Conservation (phyloP, 768 basidiomycete species). For the Lactarius sp. region DNA sequence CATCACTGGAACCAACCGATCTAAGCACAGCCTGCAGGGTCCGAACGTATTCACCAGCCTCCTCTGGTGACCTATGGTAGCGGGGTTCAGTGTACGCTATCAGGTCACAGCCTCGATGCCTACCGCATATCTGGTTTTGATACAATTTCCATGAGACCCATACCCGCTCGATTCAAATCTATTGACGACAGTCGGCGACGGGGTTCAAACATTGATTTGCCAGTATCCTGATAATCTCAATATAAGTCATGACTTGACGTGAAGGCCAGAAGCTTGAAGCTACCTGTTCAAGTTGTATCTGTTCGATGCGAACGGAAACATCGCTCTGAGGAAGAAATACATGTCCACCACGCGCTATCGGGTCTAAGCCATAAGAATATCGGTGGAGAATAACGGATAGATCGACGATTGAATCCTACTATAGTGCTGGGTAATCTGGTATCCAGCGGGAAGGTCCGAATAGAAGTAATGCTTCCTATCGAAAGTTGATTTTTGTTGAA, state of each 20-base stretch:
- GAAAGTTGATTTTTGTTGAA: slow-evolving; percentile 74
- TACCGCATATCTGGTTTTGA: slow-evolving; percentile 85
- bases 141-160: slow-evolving; percentile 91
- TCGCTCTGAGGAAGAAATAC: slow-evolving; percentile 42
- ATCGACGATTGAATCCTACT: slow-evolving; percentile 5
- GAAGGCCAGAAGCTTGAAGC: slow-evolving; percentile 2
- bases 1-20: slow-evolving; percentile 83
- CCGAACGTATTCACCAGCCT: slow-evolving; percentile 83
- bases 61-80: slow-evolving; percentile 63
- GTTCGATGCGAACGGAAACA: slow-evolving; percentile 72
- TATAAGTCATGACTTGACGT: neutral
- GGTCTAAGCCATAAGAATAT: slow-evolving; percentile 47
- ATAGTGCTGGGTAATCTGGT: slow-evolving; percentile 67
- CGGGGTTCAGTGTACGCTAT: neutral
- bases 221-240: slow-evolving; percentile 67
- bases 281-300: slow-evolving; percentile 95
- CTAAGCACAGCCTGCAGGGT: slow-evolving; percentile 77
- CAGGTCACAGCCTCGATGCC: neutral
- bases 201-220: slow-evolving; percentile 66
- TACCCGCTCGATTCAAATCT: slow-evolving; percentile 89
- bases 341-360: slow-evolving; percentile 66
- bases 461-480: slow-evolving; percentile 99
- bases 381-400: slow-evolving; percentile 6
- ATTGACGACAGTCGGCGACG: slow-evolving; percentile 53
- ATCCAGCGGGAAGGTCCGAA: slow-evolving; percentile 87